Conservation (phyloP, 1,139 yeast genomes). For the Nadsonia commutata region DNA sequence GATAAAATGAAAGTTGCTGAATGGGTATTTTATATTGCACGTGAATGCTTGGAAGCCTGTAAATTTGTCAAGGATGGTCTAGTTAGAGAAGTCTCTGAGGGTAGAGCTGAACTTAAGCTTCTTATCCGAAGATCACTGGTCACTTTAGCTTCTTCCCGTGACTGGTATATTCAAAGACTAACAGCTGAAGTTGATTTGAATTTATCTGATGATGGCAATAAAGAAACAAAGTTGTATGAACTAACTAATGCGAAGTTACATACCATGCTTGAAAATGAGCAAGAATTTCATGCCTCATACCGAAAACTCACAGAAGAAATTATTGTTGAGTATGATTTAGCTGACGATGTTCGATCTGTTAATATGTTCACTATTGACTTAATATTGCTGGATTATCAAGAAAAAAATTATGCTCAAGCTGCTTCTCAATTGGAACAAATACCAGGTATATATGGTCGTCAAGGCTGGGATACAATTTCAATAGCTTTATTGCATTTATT, state of each 20-base stretch:
- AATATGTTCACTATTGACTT: slow-evolving; percentile 71
- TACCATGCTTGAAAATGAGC: slow-evolving; percentile 13
- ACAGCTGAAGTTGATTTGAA: slow-evolving; percentile 31
- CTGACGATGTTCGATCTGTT: slow-evolving; percentile 45
- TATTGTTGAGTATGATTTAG: slow-evolving; percentile 32
- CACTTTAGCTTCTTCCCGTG: slow-evolving; percentile 19
- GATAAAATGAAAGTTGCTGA: slow-evolving; percentile 17
- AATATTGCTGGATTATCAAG: slow-evolving; percentile 53
- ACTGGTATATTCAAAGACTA: slow-evolving; percentile 23
- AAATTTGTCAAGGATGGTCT: slow-evolving; percentile 16
- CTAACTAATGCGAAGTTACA: slow-evolving; percentile 10
- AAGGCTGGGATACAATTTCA: slow-evolving; percentile 69
- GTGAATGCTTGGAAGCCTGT: slow-evolving; percentile 19
- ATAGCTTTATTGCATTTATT: slow-evolving; percentile 48
- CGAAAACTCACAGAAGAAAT: slow-evolving; percentile 31
- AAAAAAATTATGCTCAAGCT: slow-evolving; percentile 44
- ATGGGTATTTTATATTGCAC: slow-evolving; percentile 22
- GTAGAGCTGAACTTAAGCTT: slow-evolving; percentile 26
- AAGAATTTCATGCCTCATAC: slow-evolving; percentile 22
- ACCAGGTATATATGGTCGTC: slow-evolving; percentile 47
- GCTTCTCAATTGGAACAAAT: slow-evolving; percentile 49
- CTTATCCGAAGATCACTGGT: slow-evolving; percentile 24
- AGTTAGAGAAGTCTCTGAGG: slow-evolving; percentile 22
- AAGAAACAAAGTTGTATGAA: slow-evolving; percentile 10
- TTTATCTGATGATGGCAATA: slow-evolving; percentile 13